A percentile compares a stretch with the other conserved stretches of the same genome.
Conservation (phyloP, 768 basidiomycete species). For the Mrakia blollopis region DNA sequence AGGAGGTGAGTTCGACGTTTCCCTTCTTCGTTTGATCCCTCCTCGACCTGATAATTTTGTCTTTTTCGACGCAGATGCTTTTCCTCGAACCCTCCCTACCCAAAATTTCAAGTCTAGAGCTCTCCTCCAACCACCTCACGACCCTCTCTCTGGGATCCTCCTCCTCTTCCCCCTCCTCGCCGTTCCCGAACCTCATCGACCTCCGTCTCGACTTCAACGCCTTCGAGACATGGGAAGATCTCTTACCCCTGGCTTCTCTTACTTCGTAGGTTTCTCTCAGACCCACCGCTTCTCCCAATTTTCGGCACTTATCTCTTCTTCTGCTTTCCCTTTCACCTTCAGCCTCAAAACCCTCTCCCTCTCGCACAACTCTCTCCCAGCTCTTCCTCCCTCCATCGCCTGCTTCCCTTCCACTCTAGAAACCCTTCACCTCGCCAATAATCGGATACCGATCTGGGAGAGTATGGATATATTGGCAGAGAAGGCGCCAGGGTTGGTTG, state of each 20-base stretch:
- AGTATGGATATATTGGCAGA: constrained; percentile 2
- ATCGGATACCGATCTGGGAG: constrained; percentile 20
- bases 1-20: constrained; percentile 35
- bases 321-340: not conserved
- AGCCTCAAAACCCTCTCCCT: constrained; percentile 21
- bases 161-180: not conserved
- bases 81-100: constrained; percentile 19
- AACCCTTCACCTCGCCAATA: constrained; percentile 15
- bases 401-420: constrained; percentile 2
- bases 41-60: not conserved
- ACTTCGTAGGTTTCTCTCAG: constrained; percentile 7
- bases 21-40: not conserved
- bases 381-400: not conserved
- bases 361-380: constrained; percentile 20
- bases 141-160: not conserved
- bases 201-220: constrained; percentile 30
- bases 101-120: not conserved
- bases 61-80: not conserved
- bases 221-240: constrained; percentile 20
- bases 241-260: not conserved
- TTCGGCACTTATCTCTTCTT: not conserved
- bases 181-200: constrained; percentile 11
- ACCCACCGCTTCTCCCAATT: not conserved
- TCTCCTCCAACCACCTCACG: constrained; percentile 18
- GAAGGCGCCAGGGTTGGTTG: not conserved